Evolutionary conservation across 306 rosid species (phyloP).

Genomic region (Hylodesmum podocarpum): DNA sequence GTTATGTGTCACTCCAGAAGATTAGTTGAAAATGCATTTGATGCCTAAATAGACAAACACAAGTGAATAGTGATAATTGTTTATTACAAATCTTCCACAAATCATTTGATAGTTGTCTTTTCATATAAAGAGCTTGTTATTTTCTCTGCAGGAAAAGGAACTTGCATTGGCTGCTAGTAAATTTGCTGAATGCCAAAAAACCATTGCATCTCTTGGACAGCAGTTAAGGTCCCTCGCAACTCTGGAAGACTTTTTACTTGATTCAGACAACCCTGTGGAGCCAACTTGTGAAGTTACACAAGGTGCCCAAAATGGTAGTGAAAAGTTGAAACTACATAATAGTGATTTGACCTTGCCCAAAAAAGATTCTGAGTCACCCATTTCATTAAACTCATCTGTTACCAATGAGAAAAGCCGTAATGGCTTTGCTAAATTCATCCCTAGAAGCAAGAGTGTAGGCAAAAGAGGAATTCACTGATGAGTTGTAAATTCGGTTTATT

Average conservation of each 20-base stretch:
- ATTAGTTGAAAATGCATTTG: slow-evolving; percentile 11
- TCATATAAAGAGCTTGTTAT: slow-evolving; percentile 12
- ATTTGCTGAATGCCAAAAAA: slow-evolving; percentile 77
- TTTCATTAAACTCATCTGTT: slow-evolving; percentile 34
- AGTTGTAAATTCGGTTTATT: slow-evolving; percentile 41
- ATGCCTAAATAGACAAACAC: not conserved
- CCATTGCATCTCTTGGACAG: slow-evolving; percentile 78
- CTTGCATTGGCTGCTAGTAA: slow-evolving; percentile 64
- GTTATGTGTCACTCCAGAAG: not conserved
- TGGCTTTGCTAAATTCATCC: slow-evolving; percentile 38
- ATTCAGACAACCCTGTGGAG: slow-evolving; percentile 43
- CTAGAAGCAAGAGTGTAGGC: slow-evolving; percentile 44
- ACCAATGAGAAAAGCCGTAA: slow-evolving; percentile 36
- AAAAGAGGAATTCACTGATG: slow-evolving; percentile 27
- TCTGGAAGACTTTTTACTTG: slow-evolving; percentile 64
- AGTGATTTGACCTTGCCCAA: slow-evolving; percentile 29
- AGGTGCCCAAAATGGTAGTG: slow-evolving; percentile 25
- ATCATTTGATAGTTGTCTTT: not conserved
- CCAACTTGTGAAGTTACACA: slow-evolving; percentile 28
- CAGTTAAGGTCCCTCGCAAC: slow-evolving; percentile 65
- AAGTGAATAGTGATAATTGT: not conserved
- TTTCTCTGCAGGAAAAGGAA: slow-evolving; percentile 64
- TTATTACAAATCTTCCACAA: not conserved
- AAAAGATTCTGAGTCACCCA: slow-evolving; percentile 24
- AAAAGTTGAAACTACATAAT: slow-evolving; percentile 25